Percentiles rank a stretch among this genome's conserved stretches.
These are phyloP conservation scores for Tylopilus plumbeoviolaceoides DNA, from an alignment of 768 basidiomycete species.

Conservation along the genomic window DNA sequence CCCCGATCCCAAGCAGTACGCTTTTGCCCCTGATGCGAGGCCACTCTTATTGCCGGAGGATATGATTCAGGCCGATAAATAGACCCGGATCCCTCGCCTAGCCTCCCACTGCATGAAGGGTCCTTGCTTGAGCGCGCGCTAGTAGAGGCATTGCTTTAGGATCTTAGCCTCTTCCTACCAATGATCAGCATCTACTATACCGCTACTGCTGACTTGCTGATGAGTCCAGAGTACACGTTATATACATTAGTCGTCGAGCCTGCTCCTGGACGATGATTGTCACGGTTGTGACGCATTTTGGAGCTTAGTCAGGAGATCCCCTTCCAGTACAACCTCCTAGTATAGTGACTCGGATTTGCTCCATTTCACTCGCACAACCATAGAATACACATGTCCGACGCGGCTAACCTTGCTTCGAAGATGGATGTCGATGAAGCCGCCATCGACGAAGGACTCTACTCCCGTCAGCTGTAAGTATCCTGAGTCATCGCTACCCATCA, in stretches of 20 bases:
- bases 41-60: not conserved
- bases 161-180: not conserved
- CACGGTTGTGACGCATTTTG: not conserved
- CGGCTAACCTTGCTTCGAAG: slow-evolving; percentile 36
- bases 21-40: not conserved
- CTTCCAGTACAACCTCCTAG: not conserved
- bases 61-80: not conserved
- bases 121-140: not conserved
- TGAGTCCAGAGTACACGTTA: too few relatives aligned
- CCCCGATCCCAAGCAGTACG: not conserved
- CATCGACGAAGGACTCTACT: slow-evolving; percentile 93
- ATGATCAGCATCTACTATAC: too few relatives aligned
- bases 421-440: slow-evolving; percentile 87
- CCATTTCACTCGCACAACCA: slow-evolving; percentile 3
- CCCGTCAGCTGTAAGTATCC: slow-evolving; percentile 78
- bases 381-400: slow-evolving; percentile 32
- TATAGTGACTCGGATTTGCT: too few relatives aligned
- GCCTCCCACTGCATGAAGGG: not conserved
- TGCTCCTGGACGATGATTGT: too few relatives aligned
- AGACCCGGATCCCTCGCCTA: not conserved
- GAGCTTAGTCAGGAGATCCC: slow-evolving; percentile 21
- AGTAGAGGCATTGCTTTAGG: not conserved
- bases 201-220: too few relatives aligned
- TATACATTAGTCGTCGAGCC: too few relatives aligned
- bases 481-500: slow-evolving; percentile 13